Evolutionary conservation across 1,284 basidiomycete species (phyloP).

Genomic region (Coniferiporia sulphurascens): DNA sequence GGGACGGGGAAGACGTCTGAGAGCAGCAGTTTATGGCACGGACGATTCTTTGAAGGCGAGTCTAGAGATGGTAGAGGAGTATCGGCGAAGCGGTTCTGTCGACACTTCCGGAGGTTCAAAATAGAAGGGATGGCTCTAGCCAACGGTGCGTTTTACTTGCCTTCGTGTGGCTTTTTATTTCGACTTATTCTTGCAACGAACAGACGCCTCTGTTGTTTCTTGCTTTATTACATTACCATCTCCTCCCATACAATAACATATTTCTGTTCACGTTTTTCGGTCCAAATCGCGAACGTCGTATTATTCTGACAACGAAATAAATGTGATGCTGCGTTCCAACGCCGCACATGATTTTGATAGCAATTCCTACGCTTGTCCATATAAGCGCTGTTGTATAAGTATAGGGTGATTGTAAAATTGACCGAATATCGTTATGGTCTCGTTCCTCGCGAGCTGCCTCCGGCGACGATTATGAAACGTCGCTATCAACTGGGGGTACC

Average conservation of each 20-base stretch:
- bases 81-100: neutral
- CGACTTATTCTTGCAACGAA: neutral
- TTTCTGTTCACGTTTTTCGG: too few relatives aligned
- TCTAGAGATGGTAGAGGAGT: conserved; percentile 17
- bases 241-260: too few relatives aligned
- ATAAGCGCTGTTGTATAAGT: too few relatives aligned
- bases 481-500: neutral
- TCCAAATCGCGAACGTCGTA: too few relatives aligned
- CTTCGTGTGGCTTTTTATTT: neutral
- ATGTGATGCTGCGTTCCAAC: too few relatives aligned
- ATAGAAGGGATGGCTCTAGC: neutral
- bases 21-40: conserved; percentile 13
- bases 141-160: neutral
- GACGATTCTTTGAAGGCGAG: conserved; percentile 15
- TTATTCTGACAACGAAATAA: too few relatives aligned
- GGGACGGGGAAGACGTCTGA: neutral
- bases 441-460: too few relatives aligned
- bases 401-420: too few relatives aligned
- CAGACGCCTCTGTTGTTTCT: neutral
- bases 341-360: too few relatives aligned
- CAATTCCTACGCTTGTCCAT: too few relatives aligned
- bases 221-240: too few relatives aligned
- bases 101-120: neutral
- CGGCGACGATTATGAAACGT: neutral
- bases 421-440: too few relatives aligned